Base-by-base conservation (phyloP, 805 yeast species). In the Candida peoriensis region DNA sequence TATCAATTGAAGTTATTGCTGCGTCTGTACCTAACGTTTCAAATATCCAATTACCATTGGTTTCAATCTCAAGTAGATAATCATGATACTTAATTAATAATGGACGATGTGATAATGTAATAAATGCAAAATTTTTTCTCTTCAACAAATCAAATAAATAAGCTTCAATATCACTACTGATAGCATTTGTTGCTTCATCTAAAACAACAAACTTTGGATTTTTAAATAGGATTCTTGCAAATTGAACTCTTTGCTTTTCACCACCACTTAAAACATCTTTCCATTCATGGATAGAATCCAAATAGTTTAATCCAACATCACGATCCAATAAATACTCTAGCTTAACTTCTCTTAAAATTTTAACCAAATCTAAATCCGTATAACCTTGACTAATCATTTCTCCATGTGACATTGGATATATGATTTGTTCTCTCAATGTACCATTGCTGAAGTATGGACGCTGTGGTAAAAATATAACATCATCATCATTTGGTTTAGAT, bases 101-200 rank as follows among this genome's bases (percentile, higher is more conserved):
- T 20, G 94, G 90, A 31, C 96, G 72, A 56, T 88, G 96, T 19
- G 86, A 74, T 39, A 88, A 73, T 2, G 96, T 86, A 37, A 88
- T 75, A 44, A 84, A 75, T 2, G 94, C 82, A 56, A 86, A 81
- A 28, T 76, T 72, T 50, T 78, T 78, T 37, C 63, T 66, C 50
- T 77, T 82, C 58, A 88, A 68, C 43, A 80, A 57, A 52, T 85
- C 94, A 60, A 87, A 88, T 34, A 88, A 65, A 39, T 78, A 75
- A 44, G 89, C 96, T 57, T 88, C 97, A 58, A 83, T 85, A 58
- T 88, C 97, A 30, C 81, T 81, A 34, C 87, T 76, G 10, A 88
- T 88, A 1, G 97, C 96, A 54, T 87, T 85, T 4, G 97, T 88
- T n/a, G 94, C 84, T 60, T 88, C 97, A 60, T 88, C 97, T 42